These are phyloP conservation scores for Lasiodiplodia citricola DNA, from an alignment of 2,329 filamentous ascomycete species.

Conservation along the genomic window DNA sequence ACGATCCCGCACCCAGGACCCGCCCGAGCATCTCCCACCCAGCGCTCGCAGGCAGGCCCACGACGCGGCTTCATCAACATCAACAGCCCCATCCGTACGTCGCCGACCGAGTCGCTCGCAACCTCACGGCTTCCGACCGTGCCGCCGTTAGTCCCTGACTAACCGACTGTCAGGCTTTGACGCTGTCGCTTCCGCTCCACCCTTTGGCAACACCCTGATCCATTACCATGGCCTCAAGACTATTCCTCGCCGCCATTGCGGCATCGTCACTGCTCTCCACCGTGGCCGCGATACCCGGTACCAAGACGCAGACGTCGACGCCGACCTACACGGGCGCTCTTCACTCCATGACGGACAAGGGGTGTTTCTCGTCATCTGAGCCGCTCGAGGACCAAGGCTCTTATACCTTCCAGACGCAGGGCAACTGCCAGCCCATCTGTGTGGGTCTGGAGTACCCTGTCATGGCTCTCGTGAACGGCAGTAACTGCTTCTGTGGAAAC, in stretches of 20 bases:
- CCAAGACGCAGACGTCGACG: conserved; percentile 34
- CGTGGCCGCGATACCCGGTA: conserved; percentile 33
- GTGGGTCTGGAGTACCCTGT: conserved; percentile 57
- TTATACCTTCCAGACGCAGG: conserved; percentile 59
- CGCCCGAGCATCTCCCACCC: background rate
- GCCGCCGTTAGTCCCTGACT: conserved; percentile 15
- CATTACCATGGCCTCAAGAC: conserved; percentile 42
- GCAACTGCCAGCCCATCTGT: conserved; percentile 62
- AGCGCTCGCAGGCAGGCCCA: conserved; percentile 20
- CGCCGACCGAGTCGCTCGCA: background rate
- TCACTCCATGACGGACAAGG: conserved; percentile 43
- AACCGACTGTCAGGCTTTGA: conserved; percentile 1
- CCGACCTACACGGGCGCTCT: conserved; percentile 39
- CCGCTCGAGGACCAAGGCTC: conserved; percentile 55
- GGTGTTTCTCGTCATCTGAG: conserved; percentile 58
- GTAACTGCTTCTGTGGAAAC: conserved; percentile 75
- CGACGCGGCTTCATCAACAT: conserved; percentile 20
- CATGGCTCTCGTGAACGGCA: conserved; percentile 65
- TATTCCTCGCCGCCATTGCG: conserved; percentile 38
- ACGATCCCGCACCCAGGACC: background rate
- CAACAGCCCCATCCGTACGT: background rate
- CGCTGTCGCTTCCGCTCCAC: background rate
- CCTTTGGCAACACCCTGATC: conserved; percentile 16
- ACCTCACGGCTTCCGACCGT: conserved; percentile 6
- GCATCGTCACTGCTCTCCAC: conserved; percentile 40